Evolutionary conservation across 306 rosid genomes (phyloP).

Genomic region (Gynostemma pentaphyllum): DNA sequence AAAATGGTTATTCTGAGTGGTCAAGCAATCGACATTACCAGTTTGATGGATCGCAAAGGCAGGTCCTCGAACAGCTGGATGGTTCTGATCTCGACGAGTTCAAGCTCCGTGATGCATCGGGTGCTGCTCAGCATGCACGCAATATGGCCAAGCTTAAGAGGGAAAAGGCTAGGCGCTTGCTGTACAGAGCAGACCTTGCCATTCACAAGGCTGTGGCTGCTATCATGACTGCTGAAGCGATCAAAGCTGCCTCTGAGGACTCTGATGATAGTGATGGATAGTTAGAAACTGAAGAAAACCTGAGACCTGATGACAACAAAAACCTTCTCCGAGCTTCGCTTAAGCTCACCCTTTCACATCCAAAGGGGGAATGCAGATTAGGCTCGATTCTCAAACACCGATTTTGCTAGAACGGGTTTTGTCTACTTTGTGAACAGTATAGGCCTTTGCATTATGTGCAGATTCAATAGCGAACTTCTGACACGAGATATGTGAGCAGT

Average conservation of each 20-base stretch:
- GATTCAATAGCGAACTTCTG: constrained; percentile 23
- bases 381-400: constrained; percentile 17
- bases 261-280: constrained; percentile 29
- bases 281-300: neutral
- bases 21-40: constrained; percentile 31
- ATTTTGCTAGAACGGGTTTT: constrained; percentile 23
- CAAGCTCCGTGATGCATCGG: constrained; percentile 42
- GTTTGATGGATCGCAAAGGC: constrained; percentile 34
- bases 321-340: constrained; percentile 8
- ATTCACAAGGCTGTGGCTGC: constrained; percentile 81
- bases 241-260: constrained; percentile 37
- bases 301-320: neutral
- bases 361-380: neutral
- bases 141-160: constrained; percentile 57
- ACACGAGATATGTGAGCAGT: constrained; percentile 3
- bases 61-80: constrained; percentile 38
- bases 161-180: constrained; percentile 56
- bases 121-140: constrained; percentile 56
- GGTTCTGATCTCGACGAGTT: constrained; percentile 54
- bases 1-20: constrained; percentile 28
- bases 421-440: constrained; percentile 23
- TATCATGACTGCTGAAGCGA: constrained; percentile 88
- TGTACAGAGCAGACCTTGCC: constrained; percentile 64
- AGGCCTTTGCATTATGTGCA: constrained; percentile 12
- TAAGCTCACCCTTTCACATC: constrained; percentile 14